These are phyloP conservation scores for Prunus armeniaca DNA, from an alignment of 306 rosid genomes.

Conservation along the genomic window DNA sequence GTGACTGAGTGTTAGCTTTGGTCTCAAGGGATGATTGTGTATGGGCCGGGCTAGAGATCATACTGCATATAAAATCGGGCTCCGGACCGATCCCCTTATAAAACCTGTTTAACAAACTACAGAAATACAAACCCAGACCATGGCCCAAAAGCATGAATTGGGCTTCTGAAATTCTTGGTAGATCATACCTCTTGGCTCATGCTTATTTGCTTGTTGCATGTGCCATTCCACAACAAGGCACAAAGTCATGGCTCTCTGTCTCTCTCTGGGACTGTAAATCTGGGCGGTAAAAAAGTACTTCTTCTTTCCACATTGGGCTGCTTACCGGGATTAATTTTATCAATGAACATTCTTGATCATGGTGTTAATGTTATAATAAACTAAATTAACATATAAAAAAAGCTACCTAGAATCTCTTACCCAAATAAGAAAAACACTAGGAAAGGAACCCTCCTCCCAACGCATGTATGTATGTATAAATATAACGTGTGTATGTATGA, in stretches of 20 bases:
- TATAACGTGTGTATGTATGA: too few species aligned
- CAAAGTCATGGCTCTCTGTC: not conserved
- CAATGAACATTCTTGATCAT: slow-evolving; percentile 10
- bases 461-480: not conserved
- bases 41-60: not conserved
- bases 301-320: slow-evolving; percentile 12
- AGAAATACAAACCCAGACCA: not conserved
- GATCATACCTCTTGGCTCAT: not conserved
- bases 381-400: not conserved
- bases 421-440: slow-evolving; percentile 13
- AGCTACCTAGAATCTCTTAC: slow-evolving; percentile 21
- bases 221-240: not conserved
- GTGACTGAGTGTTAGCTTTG: too few species aligned
- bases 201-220: not conserved
- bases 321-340: not conserved
- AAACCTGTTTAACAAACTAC: too few species aligned
- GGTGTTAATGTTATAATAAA: not conserved
- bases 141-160: not conserved
- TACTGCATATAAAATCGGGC: not conserved
- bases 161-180: not conserved
- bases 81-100: not conserved
- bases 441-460: slow-evolving; percentile 6
- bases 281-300: not conserved
- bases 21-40: not conserved
- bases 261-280: not conserved